Evolutionary conservation across 2,329 filamentous ascomycete genomes (phyloP).

Genomic region (Cytospora chrysosperma): DNA sequence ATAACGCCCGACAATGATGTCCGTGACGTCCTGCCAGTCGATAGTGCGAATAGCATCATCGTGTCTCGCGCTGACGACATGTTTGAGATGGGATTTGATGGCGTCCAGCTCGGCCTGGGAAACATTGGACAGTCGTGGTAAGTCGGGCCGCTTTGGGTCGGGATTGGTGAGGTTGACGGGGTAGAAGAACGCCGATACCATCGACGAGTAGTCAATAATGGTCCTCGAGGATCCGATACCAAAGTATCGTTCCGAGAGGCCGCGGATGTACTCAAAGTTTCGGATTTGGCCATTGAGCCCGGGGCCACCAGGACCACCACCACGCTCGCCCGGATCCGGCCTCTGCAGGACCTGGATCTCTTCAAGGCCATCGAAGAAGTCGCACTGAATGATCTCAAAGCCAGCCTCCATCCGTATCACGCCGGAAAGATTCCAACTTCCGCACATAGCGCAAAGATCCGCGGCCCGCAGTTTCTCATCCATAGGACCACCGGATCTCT

Average conservation of each 20-base stretch:
- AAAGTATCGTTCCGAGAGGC: conserved; percentile 44
- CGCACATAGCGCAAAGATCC: conserved; percentile 55
- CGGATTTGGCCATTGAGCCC: conserved; percentile 3
- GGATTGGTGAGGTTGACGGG: conserved; percentile 49
- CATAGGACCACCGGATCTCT: conserved; percentile 26
- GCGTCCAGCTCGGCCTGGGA: conserved; percentile 26
- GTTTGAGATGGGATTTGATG: conserved; percentile 34
- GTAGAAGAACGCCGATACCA: conserved; percentile 53
- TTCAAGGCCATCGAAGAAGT: conserved; percentile 49
- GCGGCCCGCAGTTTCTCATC: conserved; percentile 53
- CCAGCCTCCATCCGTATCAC: conserved; percentile 67
- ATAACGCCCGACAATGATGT: conserved; percentile 65
- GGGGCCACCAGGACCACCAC: conserved; percentile 17
- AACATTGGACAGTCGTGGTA: conserved; percentile 29
- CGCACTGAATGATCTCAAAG: conserved; percentile 69
- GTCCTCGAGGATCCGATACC: conserved; percentile 44
- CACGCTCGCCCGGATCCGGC: conserved; percentile 25
- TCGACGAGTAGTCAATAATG: conserved; percentile 47
- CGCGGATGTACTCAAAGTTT: conserved; percentile 42
- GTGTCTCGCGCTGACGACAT: conserved; percentile 31
- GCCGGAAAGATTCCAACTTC: conserved; percentile 59
- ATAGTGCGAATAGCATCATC: conserved; percentile 36
- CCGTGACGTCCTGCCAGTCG: conserved; percentile 67
- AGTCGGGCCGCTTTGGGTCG: conserved; percentile 29
- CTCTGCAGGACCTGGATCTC: conserved; percentile 36